These are phyloP conservation scores for Helminthosporium solani DNA, from an alignment of 2,329 filamentous ascomycete species.

Conservation along the genomic window DNA sequence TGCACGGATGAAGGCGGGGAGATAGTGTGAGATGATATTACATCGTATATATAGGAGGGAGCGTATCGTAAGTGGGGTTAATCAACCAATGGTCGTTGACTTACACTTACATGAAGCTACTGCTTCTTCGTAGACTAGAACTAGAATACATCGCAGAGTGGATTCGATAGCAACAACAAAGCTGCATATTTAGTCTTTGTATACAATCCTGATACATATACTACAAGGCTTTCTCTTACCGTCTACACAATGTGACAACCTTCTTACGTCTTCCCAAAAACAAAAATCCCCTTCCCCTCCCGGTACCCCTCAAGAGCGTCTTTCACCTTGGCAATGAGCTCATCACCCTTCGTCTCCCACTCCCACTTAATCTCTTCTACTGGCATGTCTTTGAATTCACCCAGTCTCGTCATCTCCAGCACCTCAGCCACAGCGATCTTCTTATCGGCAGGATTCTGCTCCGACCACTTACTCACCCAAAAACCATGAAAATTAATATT, in stretches of 20 bases:
- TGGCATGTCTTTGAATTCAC: conserved; percentile 80
- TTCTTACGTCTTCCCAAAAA: conserved; percentile 60
- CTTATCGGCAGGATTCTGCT: conserved; percentile 67
- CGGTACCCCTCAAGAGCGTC: conserved; percentile 82
- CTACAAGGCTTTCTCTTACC: background rate
- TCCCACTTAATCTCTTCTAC: conserved; percentile 81
- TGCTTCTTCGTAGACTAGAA: too few species aligned
- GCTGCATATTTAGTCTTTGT: background rate
- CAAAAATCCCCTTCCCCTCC: conserved; percentile 85
- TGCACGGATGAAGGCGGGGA: too few species aligned
- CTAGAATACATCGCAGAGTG: too few species aligned
- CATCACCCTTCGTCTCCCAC: conserved; percentile 72
- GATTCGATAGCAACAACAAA: too few species aligned
- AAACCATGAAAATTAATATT: conserved; percentile 87
- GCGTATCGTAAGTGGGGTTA: too few species aligned
- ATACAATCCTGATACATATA: background rate
- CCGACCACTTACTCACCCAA: conserved; percentile 91
- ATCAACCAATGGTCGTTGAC: too few species aligned
- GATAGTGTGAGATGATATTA: too few species aligned
- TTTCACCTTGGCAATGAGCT: conserved; percentile 72
- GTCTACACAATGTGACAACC: background rate
- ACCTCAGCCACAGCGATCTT: conserved; percentile 82
- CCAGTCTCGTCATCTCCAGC: conserved; percentile 69
- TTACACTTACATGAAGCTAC: too few species aligned
- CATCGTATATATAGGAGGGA: too few species aligned